Base-by-base conservation (phyloP, 495 filamentous ascomycete species). In the Immersiella caudata region DNA sequence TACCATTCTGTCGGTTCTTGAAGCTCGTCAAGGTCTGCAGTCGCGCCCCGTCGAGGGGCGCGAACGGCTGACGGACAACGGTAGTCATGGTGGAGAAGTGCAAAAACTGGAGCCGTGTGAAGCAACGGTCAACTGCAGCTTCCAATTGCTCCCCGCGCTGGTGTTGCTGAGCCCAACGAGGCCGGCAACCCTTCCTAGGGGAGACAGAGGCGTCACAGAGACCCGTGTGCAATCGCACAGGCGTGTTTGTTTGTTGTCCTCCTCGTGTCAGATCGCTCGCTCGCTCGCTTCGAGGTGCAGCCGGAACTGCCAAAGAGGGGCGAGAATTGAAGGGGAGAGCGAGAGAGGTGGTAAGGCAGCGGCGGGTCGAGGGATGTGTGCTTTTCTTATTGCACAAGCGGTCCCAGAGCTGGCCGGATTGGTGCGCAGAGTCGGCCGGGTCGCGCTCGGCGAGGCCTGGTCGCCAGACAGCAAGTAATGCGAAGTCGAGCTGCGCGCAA, bases 1-100 rank as follows among this genome's bases (percentile, higher is more conserved):
- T 85, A 89, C 86, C 83, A 81, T 88, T 88, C 71, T 89, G 87
- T 71, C 81, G 76, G 68, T 88, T 89, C 79, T 89, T 89, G 18
- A 83, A 68, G 65, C 83, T 87, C 35, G 84, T 84, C 69, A 89
- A 70, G 20, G 74, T 84, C 71, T 85, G 83, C 54, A 89, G 73
- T 55, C 86, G 80, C 36, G 81, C 75, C 52, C 79, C 80, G 60
- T 84, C 80, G 16, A 88, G 73, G 14, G 83, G 82, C 66, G 83
- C 86, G 68, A 89, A 88, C 27, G 87, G 87, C 73, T 86, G 85
- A 64, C 87, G 83, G 61, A 75, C 73, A 35, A 80, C 52, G 60
- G 80, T 71, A 55, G 82, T 78, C 82, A 84, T 84, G 71, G 69
- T 70, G 65, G 70, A 62, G 68, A 66, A n/a, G 66, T 21, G 18